phyloP scores from a whole-genome alignment of 2,329 filamentous ascomycete genomes.

The Cryoendolithus antarcticus region DNA sequence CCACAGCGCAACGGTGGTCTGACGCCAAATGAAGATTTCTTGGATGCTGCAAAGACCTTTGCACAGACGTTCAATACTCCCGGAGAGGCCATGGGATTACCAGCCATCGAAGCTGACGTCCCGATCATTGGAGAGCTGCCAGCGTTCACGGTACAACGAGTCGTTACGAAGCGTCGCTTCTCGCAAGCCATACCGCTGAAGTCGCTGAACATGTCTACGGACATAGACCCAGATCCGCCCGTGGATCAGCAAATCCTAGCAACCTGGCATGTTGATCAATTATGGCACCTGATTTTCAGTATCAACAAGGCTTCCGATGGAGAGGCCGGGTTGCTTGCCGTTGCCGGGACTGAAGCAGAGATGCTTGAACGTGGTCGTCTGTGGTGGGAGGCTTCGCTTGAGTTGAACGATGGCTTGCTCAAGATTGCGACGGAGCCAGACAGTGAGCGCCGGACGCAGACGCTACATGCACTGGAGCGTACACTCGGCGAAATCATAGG shows the following conservation, averaged over 20 bases:
- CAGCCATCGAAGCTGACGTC: constrained; percentile 6
- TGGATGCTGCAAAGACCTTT: constrained; percentile 4
- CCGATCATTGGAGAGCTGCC: not conserved
- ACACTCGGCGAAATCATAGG: too few species aligned
- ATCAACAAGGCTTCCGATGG: not conserved
- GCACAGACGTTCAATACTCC: constrained; percentile 4
- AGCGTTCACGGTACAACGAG: constrained; percentile 7
- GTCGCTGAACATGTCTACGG: constrained; percentile 1
- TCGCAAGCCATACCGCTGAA: constrained; percentile 6
- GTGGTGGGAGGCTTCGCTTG: constrained; percentile 14
- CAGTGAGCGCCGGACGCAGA: too few species aligned
- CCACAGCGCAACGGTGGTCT: not conserved
- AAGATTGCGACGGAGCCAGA: too few species aligned
- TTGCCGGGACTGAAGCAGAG: not conserved
- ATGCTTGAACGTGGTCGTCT: constrained; percentile 5
- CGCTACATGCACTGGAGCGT: too few species aligned
- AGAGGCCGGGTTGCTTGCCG: not conserved
- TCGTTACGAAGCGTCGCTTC: constrained; percentile 10
- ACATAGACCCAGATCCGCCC: not conserved
- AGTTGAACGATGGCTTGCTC: constrained; percentile 1
- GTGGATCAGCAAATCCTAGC: constrained; percentile 1
- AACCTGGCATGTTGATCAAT: constrained; percentile 1
- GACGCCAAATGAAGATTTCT: not conserved
- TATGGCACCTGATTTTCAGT: not conserved
- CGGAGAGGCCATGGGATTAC: not conserved